These are phyloP conservation scores for Blastocystis sp. DNA, from an alignment of 352 stramenopile species.

Conservation along the genomic window DNA sequence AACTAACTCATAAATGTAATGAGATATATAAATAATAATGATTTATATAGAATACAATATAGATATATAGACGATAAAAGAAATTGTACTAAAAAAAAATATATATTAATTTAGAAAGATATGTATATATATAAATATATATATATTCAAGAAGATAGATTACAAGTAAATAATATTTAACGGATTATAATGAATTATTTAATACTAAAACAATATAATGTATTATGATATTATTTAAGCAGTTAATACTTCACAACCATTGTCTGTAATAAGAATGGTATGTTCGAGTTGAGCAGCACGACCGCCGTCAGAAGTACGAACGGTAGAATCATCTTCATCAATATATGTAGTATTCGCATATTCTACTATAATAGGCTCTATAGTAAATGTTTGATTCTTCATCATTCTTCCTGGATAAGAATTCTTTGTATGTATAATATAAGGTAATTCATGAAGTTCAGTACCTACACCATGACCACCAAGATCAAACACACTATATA, in stretches of 20 bases:
- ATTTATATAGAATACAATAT: too few species aligned
- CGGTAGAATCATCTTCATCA: constrained; percentile 85
- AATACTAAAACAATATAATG: too few species aligned
- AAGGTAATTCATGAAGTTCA: constrained; percentile 78
- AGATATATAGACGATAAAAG: too few species aligned
- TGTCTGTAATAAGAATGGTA: constrained; percentile 89
- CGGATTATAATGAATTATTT: too few species aligned
- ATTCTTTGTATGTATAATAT: constrained; percentile 71
- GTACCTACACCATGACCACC: constrained; percentile 78
- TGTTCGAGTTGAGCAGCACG: constrained; percentile 80
- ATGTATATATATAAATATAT: too few species aligned
- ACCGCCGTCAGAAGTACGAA: constrained; percentile 67
- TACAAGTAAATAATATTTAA: too few species aligned
- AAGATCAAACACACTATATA: constrained; percentile 58
- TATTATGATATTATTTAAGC: too few species aligned
- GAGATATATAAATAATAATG: too few species aligned
- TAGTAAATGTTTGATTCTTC: constrained; percentile 77
- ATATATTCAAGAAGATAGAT: too few species aligned
- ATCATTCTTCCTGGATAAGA: constrained; percentile 48
- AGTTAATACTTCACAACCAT: constrained; percentile 83
- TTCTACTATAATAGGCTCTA: constrained; percentile 87
- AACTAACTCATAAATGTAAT: too few species aligned
- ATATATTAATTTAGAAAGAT: too few species aligned
- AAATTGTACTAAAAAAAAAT: too few species aligned
- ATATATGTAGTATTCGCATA: constrained; percentile 51